Base-by-base conservation (phyloP, 1,139 yeast species). In the Debaryomyces udenii region DNA sequence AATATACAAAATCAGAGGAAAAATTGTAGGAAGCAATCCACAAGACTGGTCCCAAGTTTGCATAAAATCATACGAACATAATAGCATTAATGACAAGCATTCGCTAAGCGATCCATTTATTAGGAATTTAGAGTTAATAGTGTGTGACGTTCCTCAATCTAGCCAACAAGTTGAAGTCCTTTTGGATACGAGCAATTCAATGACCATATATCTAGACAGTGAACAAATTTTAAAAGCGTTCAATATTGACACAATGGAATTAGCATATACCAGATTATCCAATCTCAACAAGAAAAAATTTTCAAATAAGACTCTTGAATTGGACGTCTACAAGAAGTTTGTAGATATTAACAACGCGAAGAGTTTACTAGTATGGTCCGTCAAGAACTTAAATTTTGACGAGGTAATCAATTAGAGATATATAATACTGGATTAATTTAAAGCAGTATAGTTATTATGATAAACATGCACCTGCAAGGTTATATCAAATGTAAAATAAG, bases 1-100 rank as follows among this genome's bases (percentile, higher is more conserved):
- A 20, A 37, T 62, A 1, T 60, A 55, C 43, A 42, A 39, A 11
- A 46, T 51, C 1, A 41, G 43, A 1, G 66, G 55, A 2, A 50
- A 42, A 24, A 36, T 64, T 1, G 53, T 50, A 0, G 66, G 56
- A 1, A 43, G 50, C 4, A 44, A 50, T 6, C 70, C 71, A 1
- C 38, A 40, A 4, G 64, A 63, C 38, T 49, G 58, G 47, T 40
- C 53, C 4, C 56, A 57, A 13, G 40, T 59, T 2, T 62, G 67
- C 41, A 52, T 55, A n/a, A 66, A 66, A 38, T 38, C 50, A 7
- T 65, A 56, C 44, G 47, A 46, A 2, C 15, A 33, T 9, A 43
- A 47, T 32, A n/a, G 27, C 2, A 28, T 38, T 6, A 16, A 38
- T 2, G 27, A 36, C 6, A 32, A 39, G 15, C 34, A 37, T 9